Conservation (phyloP, 768 basidiomycete genomes). For the Rhizopogon sp. region DNA sequence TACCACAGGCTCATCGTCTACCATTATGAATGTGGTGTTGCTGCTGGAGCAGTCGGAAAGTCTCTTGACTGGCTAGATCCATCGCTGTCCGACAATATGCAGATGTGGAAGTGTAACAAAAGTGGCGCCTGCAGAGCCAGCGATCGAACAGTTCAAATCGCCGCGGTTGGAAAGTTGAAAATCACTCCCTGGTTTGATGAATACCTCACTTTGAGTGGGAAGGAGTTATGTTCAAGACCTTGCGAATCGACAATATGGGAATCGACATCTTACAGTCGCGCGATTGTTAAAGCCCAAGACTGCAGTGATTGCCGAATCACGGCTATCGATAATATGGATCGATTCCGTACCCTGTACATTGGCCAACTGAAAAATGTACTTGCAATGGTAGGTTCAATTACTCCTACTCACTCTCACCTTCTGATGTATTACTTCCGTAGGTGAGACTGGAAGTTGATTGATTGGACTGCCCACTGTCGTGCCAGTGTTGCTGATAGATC, state of each 20-base stretch:
- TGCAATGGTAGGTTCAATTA: background rate
- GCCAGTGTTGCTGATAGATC: too few relatives aligned
- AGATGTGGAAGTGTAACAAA: too few relatives aligned
- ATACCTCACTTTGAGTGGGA: background rate
- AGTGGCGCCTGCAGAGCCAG: too few relatives aligned
- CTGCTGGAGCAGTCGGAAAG: constrained; percentile 2
- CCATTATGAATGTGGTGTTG: constrained; percentile 31
- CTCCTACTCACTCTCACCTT: constrained; percentile 8
- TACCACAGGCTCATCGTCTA: constrained; percentile 38
- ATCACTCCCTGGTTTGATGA: background rate
- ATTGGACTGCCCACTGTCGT: too few relatives aligned
- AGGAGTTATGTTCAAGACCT: background rate
- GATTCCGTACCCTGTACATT: background rate
- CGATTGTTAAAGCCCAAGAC: background rate
- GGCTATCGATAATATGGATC: background rate
- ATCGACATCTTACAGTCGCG: background rate
- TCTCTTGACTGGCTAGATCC: background rate
- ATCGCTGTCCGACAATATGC: too few relatives aligned
- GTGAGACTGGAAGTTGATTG: background rate
- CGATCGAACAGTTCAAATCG: too few relatives aligned
- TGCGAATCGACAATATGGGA: background rate
- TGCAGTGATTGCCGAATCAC: background rate
- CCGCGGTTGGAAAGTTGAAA: too few relatives aligned
- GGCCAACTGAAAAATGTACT: background rate
- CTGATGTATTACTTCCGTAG: constrained; percentile 1